These are phyloP conservation scores for Phyllosticta citrichinensis DNA, from an alignment of 2,329 filamentous ascomycete species.

Conservation along the genomic window DNA sequence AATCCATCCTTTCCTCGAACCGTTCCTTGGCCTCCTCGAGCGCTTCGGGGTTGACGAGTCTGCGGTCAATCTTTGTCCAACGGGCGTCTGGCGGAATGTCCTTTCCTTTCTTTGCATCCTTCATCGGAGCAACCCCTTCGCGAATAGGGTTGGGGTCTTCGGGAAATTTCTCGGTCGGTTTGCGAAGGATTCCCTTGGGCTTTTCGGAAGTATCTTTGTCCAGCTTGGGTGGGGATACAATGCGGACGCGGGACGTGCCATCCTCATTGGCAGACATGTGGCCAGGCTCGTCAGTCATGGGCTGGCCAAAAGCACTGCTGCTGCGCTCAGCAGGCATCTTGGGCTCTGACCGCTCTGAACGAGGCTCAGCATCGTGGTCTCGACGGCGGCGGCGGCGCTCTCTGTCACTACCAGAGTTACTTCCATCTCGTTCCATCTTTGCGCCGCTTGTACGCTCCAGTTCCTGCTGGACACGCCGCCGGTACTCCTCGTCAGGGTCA, in stretches of 20 bases:
- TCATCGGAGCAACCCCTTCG: conserved; percentile 88
- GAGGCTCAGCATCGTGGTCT: conserved; percentile 15
- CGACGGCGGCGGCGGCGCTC: conserved; percentile 23
- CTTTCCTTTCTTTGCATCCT: conserved; percentile 64
- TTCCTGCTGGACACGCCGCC: conserved; percentile 37
- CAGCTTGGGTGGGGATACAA: conserved; percentile 59
- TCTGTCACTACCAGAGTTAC: conserved; percentile 21
- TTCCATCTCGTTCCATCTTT: conserved; percentile 19
- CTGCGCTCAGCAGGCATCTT: conserved; percentile 17
- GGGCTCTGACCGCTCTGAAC: background rate
- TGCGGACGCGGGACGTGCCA: conserved; percentile 32
- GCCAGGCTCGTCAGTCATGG: conserved; percentile 26
- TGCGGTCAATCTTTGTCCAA: conserved; percentile 88
- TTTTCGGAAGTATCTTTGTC: conserved; percentile 54
- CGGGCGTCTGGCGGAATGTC: conserved; percentile 65
- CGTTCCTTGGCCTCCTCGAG: conserved; percentile 79
- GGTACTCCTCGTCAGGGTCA: conserved; percentile 42
- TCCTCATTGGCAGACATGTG: conserved; percentile 16
- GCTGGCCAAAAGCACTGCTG: conserved; percentile 19
- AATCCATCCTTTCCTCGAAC: conserved; percentile 85
- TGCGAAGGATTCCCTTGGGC: conserved; percentile 77
- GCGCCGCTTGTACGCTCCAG: conserved; percentile 25
- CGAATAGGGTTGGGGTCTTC: conserved; percentile 75
- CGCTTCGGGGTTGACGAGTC: conserved; percentile 81
- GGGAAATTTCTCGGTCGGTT: conserved; percentile 72